Base-by-base conservation (phyloP, 257 asterid genomes). In the Voacanga thouarsii region DNA sequence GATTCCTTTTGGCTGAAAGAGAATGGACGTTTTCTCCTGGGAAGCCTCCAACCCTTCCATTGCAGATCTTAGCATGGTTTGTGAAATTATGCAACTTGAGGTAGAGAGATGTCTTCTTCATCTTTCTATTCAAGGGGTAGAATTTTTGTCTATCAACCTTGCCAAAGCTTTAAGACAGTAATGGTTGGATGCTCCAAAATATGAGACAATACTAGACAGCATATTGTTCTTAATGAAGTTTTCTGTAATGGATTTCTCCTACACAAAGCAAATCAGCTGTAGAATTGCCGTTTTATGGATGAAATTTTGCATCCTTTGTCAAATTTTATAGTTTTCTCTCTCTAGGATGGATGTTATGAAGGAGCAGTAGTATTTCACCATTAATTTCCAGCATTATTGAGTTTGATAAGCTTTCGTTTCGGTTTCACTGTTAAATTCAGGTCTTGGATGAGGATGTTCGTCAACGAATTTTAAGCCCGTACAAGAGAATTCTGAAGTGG, bases 51-150 rank as follows among this genome's bases (percentile, higher is more conserved):
- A 66, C 98, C 98, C 97, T 77, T 96, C 99, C 61, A 89, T 96
- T 41, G 97, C 97, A 1, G 99, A 93, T 83, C 91, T 96, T 81
- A 89, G 94, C 79, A 86, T 96, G 78, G 96, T 90, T 66, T 96
- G 97, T 78, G 99, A 92, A 85, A 75, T 92, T 78, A 89, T 93
- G 98, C 92, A 93, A 81, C 97, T 93, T 75, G 87, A 93, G 98
- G 99, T 95, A 84, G 68, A 84, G 39, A 30, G 60, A 37, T 78
- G 57, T 63, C 57, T 33, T 45, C 37, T 63, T 72, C 50, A 53
- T 68, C 74, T 47, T 64, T 69, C 39, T n/a, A 8, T 49, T 44
- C 16, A 19, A 16, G 44, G 12, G 9, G 2, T n/a, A 3, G 10
- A 4, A 23, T 3, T 60, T 57, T 18, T 57, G 41, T 41, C 19